Base-by-base conservation (phyloP, 164 flowering plant genomes). In the Vitis amurensis region DNA sequence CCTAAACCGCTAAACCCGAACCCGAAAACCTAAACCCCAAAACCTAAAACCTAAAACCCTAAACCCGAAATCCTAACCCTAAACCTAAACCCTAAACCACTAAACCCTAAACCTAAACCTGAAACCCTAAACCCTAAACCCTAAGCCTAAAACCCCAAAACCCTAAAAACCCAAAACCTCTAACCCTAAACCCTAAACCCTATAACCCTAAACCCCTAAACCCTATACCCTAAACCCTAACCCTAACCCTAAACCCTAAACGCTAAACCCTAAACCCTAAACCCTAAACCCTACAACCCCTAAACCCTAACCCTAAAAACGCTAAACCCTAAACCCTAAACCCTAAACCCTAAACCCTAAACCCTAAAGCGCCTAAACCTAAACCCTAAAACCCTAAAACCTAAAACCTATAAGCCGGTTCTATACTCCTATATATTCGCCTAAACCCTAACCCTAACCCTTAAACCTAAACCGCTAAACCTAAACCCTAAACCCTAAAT, bases 231-330 rank as follows among this genome's bases (percentile, higher is more conserved):
- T 63, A 63, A 71, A 63, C 73, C 73, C 62, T 55, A 63, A 64
- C 48, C 73, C 73, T 62, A 71, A 63, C 68, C 73, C 73, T 71
- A 63, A 71, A 71, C 68, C 68, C 68, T 55, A 63, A 71, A 63
- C 73, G 68, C 63, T 63, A 63, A 71, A 63, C 73, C 73, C 68
- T 47, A 55, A 71, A 63, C 68, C 73, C n/a, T n/a, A n/a, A n/a
- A n/a, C n/a, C n/a, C n/a, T n/a, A n/a, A n/a, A n/a, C n/a, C n/a
- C n/a, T n/a, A 55, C 29, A 61, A 61, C 44, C 64, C n/a, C 64
- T 29, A 61, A 61, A 61, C 65, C 67, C 30, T 9, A 71, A 71
- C 68, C 73, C 68, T 56, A 63, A 71, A 63, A n/a, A n/a, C 68
- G 68, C 73, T 64, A 53, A 71, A 71, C 53, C 68, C 73, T 55